phyloP scores from a whole-genome alignment of 2,329 filamentous ascomycete genomes.

The Trichoderma hamatum region DNA sequence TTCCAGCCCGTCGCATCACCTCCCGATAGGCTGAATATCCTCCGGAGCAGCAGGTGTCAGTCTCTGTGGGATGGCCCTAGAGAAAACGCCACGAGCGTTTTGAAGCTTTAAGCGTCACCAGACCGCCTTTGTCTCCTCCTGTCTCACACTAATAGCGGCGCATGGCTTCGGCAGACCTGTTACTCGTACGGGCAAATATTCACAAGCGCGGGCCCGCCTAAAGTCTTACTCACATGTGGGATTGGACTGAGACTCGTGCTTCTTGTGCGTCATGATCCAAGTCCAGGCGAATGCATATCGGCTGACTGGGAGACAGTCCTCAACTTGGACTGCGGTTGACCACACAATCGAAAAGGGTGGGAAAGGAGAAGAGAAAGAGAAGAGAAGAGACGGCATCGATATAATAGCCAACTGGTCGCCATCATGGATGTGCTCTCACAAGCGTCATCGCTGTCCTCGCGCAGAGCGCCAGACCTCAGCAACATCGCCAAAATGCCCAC shows the following conservation, averaged over 20 bases:
- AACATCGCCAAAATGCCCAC: conserved; percentile 15
- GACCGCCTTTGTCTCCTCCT: conserved; percentile 11
- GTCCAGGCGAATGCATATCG: not conserved
- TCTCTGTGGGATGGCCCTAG: not conserved
- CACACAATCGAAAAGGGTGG: not conserved
- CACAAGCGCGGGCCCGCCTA: conserved; percentile 7
- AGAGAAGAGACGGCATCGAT: not conserved
- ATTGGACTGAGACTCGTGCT: not conserved
- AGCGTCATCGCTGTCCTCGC: not conserved
- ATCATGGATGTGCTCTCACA: not conserved
- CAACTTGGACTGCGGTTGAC: not conserved
- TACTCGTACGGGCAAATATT: not conserved
- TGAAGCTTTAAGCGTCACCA: conserved; percentile 8
- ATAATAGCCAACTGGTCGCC: not conserved
- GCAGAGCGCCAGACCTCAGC: conserved; percentile 4
- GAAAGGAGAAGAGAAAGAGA: not conserved
- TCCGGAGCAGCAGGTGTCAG: not conserved
- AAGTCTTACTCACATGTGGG: conserved; percentile 23
- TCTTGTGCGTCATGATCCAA: conserved; percentile 14
- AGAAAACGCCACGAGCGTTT: conserved; percentile 1
- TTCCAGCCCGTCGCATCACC: not conserved
- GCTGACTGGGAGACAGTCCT: conserved; percentile 10
- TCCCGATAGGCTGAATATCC: conserved; percentile 11
- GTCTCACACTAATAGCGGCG: not conserved
- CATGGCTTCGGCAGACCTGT: conserved; percentile 10